Percentiles rank a stretch among this genome's conserved stretches.
These are phyloP conservation scores for Cardamine resedifolia DNA, from an alignment of 345 rosid species.

Conservation along the genomic window DNA sequence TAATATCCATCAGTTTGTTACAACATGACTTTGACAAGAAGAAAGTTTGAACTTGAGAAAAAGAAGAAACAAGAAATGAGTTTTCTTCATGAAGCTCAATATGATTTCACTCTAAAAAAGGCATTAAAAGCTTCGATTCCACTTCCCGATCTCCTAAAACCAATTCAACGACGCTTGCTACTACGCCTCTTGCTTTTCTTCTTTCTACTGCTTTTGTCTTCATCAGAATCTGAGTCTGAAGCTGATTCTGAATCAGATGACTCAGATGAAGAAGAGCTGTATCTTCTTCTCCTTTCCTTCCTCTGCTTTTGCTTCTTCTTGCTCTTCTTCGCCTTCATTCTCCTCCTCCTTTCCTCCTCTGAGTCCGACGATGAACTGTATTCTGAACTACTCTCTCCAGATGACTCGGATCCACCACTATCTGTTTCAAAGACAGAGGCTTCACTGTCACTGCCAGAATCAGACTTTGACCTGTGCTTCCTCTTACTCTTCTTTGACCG, in stretches of 20 bases:
- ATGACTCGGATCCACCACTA: slow-evolving; percentile 60
- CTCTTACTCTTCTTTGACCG: slow-evolving; percentile 78
- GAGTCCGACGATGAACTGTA: slow-evolving; percentile 71
- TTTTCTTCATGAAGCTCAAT: slow-evolving; percentile 22
- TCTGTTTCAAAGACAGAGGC: slow-evolving; percentile 89
- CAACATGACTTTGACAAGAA: slow-evolving; percentile 7
- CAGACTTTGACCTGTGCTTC: slow-evolving; percentile 67
- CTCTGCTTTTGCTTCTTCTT: slow-evolving; percentile 57
- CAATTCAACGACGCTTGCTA: slow-evolving; percentile 46
- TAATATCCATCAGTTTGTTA: slow-evolving; percentile 18
- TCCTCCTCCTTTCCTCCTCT: slow-evolving; percentile 67
- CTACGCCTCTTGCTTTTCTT: slow-evolving; percentile 66
- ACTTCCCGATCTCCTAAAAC: not conserved
- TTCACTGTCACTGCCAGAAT: slow-evolving; percentile 75
- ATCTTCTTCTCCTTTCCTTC: slow-evolving; percentile 52
- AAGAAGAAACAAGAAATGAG: not conserved
- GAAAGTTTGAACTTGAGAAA: not conserved
- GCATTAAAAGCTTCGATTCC: not conserved
- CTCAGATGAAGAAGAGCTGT: slow-evolving; percentile 76
- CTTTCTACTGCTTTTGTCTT: slow-evolving; percentile 56
- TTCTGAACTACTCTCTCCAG: slow-evolving; percentile 66
- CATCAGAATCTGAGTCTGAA: slow-evolving; percentile 76
- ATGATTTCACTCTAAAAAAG: slow-evolving; percentile 13
- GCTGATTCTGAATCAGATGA: slow-evolving; percentile 70
- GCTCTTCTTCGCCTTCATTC: slow-evolving; percentile 71